Conservation (phyloP, 495 filamentous ascomycete species). For the Aspergillus indologenus region DNA sequence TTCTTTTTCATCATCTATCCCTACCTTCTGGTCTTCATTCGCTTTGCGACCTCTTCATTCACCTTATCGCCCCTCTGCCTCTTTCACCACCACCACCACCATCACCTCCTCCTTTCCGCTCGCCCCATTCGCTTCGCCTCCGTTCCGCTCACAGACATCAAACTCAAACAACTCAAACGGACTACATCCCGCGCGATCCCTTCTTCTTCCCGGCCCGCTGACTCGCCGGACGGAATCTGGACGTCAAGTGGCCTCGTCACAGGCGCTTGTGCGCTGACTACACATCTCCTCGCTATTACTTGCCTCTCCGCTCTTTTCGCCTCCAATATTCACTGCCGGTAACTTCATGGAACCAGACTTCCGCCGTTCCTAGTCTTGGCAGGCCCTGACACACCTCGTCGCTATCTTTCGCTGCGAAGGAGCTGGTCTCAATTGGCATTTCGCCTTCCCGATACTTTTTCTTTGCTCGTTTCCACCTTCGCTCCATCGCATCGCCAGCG, state of each 20-base stretch:
- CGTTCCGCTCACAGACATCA: constrained; percentile 10
- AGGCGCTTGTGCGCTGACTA: constrained; percentile 22
- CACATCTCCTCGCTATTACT: constrained; percentile 1
- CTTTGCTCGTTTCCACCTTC: constrained; percentile 9
- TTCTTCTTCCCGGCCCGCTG: background rate
- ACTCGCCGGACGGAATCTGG: constrained; percentile 6
- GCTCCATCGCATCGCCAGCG: background rate
- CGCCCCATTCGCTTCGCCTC: constrained; percentile 13
- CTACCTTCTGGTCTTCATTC: background rate
- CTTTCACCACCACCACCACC: too few relatives aligned
- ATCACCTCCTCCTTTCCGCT: constrained; percentile 3
- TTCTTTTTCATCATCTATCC: constrained; percentile 5
- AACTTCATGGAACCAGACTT: constrained; percentile 16
- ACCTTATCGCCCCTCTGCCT: constrained; percentile 1
- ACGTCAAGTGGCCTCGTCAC: constrained; percentile 21
- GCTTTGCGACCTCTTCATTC: background rate
- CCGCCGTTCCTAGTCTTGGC: constrained; percentile 17
- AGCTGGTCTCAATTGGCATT: constrained; percentile 13
- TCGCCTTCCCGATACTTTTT: constrained; percentile 4
- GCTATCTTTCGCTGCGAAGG: constrained; percentile 20
- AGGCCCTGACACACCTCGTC: constrained; percentile 18
- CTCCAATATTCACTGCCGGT: constrained; percentile 4
- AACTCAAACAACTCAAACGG: background rate
- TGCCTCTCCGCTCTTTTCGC: constrained; percentile 12
- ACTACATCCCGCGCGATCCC: constrained; percentile 3